These are phyloP conservation scores for Rhynchosporium graminicola DNA, from an alignment of 2,329 filamentous ascomycete species.

Conservation along the genomic window DNA sequence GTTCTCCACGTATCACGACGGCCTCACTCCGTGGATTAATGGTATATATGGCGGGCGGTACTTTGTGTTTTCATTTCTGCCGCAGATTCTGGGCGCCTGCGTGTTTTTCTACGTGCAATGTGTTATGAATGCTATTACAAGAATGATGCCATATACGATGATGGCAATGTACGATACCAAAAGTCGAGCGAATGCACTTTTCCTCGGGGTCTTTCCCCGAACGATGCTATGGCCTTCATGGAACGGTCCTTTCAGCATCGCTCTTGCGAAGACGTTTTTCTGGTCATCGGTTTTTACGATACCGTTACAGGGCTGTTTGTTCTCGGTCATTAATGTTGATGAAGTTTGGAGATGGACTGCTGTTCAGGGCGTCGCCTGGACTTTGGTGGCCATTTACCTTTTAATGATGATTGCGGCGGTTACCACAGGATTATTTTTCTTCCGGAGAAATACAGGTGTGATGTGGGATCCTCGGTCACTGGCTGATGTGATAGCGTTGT, in stretches of 20 bases:
- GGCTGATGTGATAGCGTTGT: constrained; percentile 75
- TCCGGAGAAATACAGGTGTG: constrained; percentile 67
- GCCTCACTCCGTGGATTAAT: constrained; percentile 67
- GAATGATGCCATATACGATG: constrained; percentile 75
- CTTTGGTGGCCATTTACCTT: constrained; percentile 71
- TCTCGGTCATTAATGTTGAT: constrained; percentile 61
- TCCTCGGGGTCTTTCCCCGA: constrained; percentile 59
- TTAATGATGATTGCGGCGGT: constrained; percentile 60
- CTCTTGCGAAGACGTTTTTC: constrained; percentile 64
- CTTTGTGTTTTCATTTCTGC: constrained; percentile 84
- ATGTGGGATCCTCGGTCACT: constrained; percentile 83
- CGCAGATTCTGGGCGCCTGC: constrained; percentile 71
- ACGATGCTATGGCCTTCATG: constrained; percentile 70
- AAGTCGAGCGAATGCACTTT: constrained; percentile 65
- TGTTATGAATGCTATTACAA: constrained; percentile 71
- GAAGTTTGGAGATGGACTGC: constrained; percentile 77
- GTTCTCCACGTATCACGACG: constrained; percentile 62
- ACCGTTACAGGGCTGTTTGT: constrained; percentile 77
- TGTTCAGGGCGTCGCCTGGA: constrained; percentile 77
- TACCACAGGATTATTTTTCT: constrained; percentile 65
- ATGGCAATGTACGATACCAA: constrained; percentile 66
- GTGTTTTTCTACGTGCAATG: constrained; percentile 77
- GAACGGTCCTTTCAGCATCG: constrained; percentile 67
- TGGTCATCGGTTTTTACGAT: constrained; percentile 82
- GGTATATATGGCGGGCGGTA: constrained; percentile 72